A percentile compares a stretch with the other conserved stretches of the same genome.
These are phyloP conservation scores for Globisporangium heterothallicum DNA, from an alignment of 352 stramenopile species.

Conservation along the genomic window DNA sequence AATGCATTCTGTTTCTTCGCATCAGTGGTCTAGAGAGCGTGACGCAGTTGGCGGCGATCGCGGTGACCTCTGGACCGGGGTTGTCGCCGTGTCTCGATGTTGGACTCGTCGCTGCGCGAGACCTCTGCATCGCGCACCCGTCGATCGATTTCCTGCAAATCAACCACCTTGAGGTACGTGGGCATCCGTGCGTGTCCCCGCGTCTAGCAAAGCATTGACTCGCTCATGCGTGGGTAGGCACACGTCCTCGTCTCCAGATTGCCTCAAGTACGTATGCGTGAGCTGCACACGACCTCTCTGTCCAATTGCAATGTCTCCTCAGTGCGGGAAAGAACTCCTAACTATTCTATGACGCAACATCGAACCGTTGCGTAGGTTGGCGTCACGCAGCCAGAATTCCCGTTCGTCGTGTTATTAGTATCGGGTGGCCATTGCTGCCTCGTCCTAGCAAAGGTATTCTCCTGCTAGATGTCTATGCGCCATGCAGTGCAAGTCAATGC, in stretches of 20 bases:
- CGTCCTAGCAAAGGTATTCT: conserved; percentile 77
- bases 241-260: conserved; percentile 95
- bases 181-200: too few relatives aligned
- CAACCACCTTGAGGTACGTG: conserved; percentile 96
- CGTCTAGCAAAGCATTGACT: too few relatives aligned
- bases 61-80: conserved; percentile 94
- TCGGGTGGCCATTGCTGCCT: conserved; percentile 98
- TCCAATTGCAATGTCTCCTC: neutral
- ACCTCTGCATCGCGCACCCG: conserved; percentile 82
- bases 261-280: conserved; percentile 34
- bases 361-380: conserved; percentile 21
- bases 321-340: neutral
- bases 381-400: conserved; percentile 77
- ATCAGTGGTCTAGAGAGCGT: conserved; percentile 57
- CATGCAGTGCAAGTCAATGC: neutral
- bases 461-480: neutral
- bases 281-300: neutral
- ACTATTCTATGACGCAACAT: neutral
- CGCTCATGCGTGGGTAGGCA: conserved; percentile 33
- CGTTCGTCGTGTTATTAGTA: conserved; percentile 96
- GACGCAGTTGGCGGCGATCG: conserved; percentile 91
- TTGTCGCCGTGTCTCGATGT: conserved; percentile 97
- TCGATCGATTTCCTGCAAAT: conserved; percentile 93
- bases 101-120: conserved; percentile 74
- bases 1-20: neutral